A percentile compares a stretch with the other conserved stretches of the same genome.
Conservation (phyloP, 1,284 basidiomycete genomes). For the Austroboletus niveus region DNA sequence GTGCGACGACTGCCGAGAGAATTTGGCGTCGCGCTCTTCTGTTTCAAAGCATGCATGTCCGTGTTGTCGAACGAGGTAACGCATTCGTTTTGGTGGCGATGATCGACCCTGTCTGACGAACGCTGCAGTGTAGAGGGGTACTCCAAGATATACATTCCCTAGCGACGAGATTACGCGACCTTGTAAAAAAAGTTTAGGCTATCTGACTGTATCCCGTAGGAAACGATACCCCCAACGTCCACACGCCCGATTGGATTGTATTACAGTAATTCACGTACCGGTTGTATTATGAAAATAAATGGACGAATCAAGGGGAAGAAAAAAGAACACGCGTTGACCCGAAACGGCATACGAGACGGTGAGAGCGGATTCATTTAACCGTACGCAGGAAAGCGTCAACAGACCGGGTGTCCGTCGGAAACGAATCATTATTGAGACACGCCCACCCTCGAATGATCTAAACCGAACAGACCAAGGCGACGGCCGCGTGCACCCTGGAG, state of each 20-base stretch:
- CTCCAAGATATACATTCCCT: slow-evolving; percentile 67
- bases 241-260: slow-evolving; percentile 6
- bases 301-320: too few relatives aligned
- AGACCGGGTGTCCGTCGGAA: not conserved
- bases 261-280: too few relatives aligned
- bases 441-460: not conserved
- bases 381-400: too few relatives aligned
- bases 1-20: slow-evolving; percentile 71
- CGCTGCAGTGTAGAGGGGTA: slow-evolving; percentile 65
- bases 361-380: too few relatives aligned
- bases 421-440: not conserved
- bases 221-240: slow-evolving; percentile 9
- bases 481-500: too few relatives aligned
- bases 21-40: slow-evolving; percentile 58
- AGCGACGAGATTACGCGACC: slow-evolving; percentile 1
- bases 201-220: slow-evolving; percentile 9
- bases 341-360: too few relatives aligned
- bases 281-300: too few relatives aligned
- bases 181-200: not conserved
- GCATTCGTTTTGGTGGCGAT: not conserved
- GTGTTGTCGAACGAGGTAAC: slow-evolving; percentile 64
- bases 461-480: too few relatives aligned
- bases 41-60: slow-evolving; percentile 71
- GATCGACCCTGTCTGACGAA: slow-evolving; percentile 7
- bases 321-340: too few relatives aligned